Percentiles rank a stretch among this genome's conserved stretches.
Evolutionary conservation across 768 basidiomycete species (phyloP).

Genomic region (Serendipita sp.): DNA sequence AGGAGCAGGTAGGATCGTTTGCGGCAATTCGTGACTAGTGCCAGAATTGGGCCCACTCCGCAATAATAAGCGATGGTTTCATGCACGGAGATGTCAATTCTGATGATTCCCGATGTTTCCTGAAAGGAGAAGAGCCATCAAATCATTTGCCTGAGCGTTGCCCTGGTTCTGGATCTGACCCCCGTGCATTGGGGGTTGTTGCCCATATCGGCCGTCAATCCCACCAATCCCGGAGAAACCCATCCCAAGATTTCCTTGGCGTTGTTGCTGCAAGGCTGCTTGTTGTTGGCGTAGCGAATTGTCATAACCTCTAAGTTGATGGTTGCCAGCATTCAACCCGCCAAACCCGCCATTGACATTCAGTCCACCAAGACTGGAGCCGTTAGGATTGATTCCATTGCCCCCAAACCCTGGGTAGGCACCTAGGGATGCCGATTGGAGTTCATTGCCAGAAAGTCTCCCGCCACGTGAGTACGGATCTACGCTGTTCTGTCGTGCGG

Average conservation of each 20-base stretch:
- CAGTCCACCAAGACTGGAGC: neutral
- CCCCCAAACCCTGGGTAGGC: neutral
- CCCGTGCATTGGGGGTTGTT: neutral
- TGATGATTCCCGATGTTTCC: neutral
- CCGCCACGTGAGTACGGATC: neutral
- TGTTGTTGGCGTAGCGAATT: neutral
- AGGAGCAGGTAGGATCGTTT: neutral
- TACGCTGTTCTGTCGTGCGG: neutral
- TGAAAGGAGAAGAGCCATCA: conserved; percentile 1
- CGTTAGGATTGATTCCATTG: neutral
- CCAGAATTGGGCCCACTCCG: neutral
- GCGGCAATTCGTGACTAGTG: neutral
- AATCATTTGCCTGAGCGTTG: neutral
- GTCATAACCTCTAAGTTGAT: neutral
- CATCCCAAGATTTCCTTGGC: conserved; percentile 1
- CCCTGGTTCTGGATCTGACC: neutral
- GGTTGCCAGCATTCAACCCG: neutral
- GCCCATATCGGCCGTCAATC: neutral
- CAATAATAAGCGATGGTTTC: no score
- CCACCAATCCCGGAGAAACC: neutral
- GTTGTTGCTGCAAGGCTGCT: neutral
- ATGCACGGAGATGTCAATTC: neutral
- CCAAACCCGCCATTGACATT: neutral
- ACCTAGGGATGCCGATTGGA: neutral
- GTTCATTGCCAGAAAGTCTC: neutral